phyloP scores from a whole-genome alignment of 345 rosid genomes.

The Hibiscus mutabilis region DNA sequence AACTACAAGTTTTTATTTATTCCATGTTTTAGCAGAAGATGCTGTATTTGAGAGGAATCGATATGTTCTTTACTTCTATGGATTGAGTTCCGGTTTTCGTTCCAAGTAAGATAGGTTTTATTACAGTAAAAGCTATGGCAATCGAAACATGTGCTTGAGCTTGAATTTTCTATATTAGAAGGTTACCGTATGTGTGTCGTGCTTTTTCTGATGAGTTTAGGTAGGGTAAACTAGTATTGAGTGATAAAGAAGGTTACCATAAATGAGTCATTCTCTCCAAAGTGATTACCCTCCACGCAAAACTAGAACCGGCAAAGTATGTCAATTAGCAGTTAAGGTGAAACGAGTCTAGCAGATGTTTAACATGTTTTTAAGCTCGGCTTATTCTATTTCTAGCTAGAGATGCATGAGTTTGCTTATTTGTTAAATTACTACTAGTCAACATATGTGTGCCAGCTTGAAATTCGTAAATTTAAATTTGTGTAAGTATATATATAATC shows the following conservation, averaged over 20 bases:
- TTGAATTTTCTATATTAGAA: background rate
- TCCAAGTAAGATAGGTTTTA: no score
- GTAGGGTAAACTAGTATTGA: background rate
- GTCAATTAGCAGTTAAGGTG: background rate
- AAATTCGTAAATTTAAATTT: background rate
- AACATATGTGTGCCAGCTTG: background rate
- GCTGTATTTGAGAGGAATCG: conserved; percentile 22
- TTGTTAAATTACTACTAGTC: background rate
- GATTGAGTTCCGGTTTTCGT: background rate
- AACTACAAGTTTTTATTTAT: background rate
- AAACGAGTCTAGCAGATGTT: background rate
- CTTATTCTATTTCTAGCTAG: background rate
- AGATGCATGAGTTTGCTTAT: background rate
- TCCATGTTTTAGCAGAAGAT: conserved; percentile 12
- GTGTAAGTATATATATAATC: background rate
- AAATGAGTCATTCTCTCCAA: background rate
- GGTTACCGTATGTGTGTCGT: background rate
- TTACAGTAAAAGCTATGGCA: no score
- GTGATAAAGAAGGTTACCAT: background rate
- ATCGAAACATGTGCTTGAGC: background rate
- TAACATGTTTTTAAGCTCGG: background rate
- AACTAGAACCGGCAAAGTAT: conserved; percentile 3
- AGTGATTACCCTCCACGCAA: conserved; percentile 2
- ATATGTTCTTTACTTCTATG: conserved; percentile 13
- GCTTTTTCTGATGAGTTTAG: background rate